phyloP scores from a whole-genome alignment of 1,284 basidiomycete genomes.

The Amylostereum areolatum region DNA sequence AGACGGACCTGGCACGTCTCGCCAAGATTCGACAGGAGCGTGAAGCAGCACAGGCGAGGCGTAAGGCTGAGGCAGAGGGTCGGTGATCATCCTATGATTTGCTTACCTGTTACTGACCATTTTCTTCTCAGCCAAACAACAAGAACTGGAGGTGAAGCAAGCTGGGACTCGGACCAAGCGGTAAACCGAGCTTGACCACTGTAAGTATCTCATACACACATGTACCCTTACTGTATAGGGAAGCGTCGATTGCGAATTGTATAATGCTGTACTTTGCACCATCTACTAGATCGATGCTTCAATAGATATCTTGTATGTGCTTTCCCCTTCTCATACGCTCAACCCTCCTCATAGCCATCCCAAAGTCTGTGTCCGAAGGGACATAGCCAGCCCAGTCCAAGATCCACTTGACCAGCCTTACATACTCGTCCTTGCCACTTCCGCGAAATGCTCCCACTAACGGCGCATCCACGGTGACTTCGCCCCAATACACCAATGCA shows the following conservation, averaged over 20 bases:
- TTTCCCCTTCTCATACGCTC: constrained; percentile 11
- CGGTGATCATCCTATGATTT: constrained; percentile 12
- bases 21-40: constrained; percentile 81
- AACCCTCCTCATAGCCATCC: constrained; percentile 15
- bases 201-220: too few species aligned
- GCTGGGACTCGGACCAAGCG: too few species aligned
- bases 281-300: too few species aligned
- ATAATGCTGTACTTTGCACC: too few species aligned
- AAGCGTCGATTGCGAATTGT: too few species aligned
- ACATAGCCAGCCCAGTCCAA: constrained; percentile 60
- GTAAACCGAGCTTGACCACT: too few species aligned
- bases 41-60: constrained; percentile 78
- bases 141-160: too few species aligned
- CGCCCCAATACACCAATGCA: constrained; percentile 65
- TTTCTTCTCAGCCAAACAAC: too few species aligned
- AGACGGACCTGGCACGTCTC: constrained; percentile 82
- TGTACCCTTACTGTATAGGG: too few species aligned
- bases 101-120: background rate
- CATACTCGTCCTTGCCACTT: constrained; percentile 36
- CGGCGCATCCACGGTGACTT: constrained; percentile 58
- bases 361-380: constrained; percentile 37
- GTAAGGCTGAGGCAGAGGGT: constrained; percentile 84
- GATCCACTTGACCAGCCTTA: constrained; percentile 54
- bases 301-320: too few species aligned
- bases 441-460: constrained; percentile 40